A percentile compares a stretch with the other conserved stretches of the same genome.
These are phyloP conservation scores for Neurospora crassa DNA, from an alignment of 2,329 filamentous ascomycete species.

Conservation along the genomic window DNA sequence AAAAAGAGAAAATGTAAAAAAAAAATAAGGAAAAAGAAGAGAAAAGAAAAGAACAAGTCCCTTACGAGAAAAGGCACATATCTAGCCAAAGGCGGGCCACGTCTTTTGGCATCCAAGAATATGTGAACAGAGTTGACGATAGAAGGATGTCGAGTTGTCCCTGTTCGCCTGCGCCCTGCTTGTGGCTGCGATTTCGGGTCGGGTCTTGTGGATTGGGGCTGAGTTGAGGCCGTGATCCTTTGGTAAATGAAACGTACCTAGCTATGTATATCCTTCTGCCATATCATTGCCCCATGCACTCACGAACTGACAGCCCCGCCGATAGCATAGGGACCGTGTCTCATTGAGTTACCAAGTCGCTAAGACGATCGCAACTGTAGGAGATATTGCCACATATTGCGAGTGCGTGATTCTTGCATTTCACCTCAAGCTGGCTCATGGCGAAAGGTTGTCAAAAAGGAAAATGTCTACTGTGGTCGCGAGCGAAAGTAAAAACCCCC, in stretches of 20 bases:
- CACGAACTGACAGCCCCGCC: not conserved
- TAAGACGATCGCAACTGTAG: not conserved
- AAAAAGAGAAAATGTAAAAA: not conserved
- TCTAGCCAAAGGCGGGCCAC: not conserved
- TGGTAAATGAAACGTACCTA: not conserved
- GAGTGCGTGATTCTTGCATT: not conserved
- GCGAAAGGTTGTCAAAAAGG: not conserved
- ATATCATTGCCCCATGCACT: not conserved
- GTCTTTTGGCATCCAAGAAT: not conserved
- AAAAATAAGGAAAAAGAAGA: not conserved
- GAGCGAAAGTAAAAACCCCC: no score
- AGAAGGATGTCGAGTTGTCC: not conserved
- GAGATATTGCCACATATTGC: not conserved
- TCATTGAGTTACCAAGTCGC: not conserved
- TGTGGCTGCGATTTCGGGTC: not conserved
- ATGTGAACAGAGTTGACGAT: not conserved
- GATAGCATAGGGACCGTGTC: not conserved
- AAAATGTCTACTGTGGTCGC: not conserved
- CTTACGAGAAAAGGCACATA: no score
- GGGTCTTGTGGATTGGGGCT: not conserved
- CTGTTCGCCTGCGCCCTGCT: not conserved
- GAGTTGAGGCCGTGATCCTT: not conserved
- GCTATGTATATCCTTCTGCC: not conserved
- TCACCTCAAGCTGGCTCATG: not conserved
- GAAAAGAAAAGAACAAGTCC: not conserved